Percentiles rank a stretch among this genome's conserved stretches.
phyloP scores from a whole-genome alignment of 129 eudicot species.

The Apium graveolens region DNA sequence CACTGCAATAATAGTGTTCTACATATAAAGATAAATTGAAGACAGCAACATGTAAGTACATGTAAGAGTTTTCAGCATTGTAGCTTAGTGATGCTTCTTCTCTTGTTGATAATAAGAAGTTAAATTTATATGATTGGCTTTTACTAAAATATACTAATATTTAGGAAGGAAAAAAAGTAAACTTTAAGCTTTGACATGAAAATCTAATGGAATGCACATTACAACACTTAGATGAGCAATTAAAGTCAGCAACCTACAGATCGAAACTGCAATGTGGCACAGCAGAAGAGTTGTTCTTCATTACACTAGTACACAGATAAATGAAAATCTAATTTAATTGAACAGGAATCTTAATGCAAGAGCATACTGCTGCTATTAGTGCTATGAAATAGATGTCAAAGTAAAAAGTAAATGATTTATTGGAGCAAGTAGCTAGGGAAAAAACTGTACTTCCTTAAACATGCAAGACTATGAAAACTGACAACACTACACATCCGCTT shows the following conservation, averaged over 20 bases:
- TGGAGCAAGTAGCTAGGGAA: not conserved
- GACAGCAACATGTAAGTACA: not conserved
- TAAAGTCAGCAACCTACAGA: not conserved
- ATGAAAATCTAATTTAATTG: not conserved
- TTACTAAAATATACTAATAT: no score
- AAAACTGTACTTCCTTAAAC: not conserved
- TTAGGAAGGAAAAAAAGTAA: not conserved
- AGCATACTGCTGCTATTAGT: not conserved
- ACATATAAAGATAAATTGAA: not conserved
- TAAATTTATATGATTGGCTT: no score
- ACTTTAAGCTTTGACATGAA: not conserved
- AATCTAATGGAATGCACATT: not conserved
- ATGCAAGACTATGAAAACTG: not conserved
- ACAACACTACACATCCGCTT: not conserved
- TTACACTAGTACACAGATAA: not conserved
- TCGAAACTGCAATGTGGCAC: not conserved
- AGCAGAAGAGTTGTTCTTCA: not conserved
- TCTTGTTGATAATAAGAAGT: not conserved
- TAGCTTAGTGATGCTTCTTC: not conserved
- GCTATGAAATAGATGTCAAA: not conserved
- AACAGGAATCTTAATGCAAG: not conserved
- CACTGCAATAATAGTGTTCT: not conserved
- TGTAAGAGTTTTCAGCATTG: not conserved
- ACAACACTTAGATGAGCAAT: not conserved
- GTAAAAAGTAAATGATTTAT: no score